phyloP scores from a whole-genome alignment of 345 rosid genomes.

The Dimocarpus longan region DNA sequence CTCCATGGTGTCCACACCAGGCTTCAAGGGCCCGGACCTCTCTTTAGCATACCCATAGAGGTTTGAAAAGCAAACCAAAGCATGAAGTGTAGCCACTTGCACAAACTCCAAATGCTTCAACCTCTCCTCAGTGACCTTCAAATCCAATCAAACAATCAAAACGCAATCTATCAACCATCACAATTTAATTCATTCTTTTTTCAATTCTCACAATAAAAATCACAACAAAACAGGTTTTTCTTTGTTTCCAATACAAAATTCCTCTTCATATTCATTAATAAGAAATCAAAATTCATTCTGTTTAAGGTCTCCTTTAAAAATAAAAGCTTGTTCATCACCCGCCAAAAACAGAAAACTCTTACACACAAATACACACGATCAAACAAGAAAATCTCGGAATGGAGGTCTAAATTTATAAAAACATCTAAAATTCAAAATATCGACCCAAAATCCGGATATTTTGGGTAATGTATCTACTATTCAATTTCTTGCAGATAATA shows the following conservation, averaged over 20 bases:
- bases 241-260: too few relatives aligned
- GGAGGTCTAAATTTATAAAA: too few relatives aligned
- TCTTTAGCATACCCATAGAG: constrained; percentile 78
- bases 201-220: neutral
- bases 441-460: too few relatives aligned
- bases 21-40: constrained; percentile 75
- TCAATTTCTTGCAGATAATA: too few relatives aligned
- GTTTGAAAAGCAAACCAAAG: constrained; percentile 49
- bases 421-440: too few relatives aligned
- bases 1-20: constrained; percentile 83
- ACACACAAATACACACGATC: too few relatives aligned
- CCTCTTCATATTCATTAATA: too few relatives aligned
- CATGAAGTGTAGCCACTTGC: constrained; percentile 72
- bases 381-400: too few relatives aligned
- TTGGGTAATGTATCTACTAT: too few relatives aligned
- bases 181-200: neutral
- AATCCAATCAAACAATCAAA: neutral
- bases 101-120: constrained; percentile 79
- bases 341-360: neutral
- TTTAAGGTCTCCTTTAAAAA: too few relatives aligned
- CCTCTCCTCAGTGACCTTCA: constrained; percentile 34
- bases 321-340: neutral
- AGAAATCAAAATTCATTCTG: too few relatives aligned
- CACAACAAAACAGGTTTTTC: too few relatives aligned
- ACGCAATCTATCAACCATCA: neutral